Base-by-base conservation (phyloP, 1,139 yeast species). In the Pichia sp. region DNA sequence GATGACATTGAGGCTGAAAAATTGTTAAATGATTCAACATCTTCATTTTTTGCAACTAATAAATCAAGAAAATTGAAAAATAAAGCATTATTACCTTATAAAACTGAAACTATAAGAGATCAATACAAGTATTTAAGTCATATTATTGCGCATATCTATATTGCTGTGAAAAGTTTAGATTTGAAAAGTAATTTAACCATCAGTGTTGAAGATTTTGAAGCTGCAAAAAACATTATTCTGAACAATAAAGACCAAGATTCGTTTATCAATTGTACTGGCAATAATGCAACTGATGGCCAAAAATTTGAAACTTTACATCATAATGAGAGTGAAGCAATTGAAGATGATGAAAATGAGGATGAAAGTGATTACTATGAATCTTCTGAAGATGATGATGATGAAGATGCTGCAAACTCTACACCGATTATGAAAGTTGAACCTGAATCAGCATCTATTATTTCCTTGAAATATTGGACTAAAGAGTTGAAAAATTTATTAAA, bases 381-480 rank as follows among this genome's bases (percentile, higher is more conserved):
- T 4, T 72, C 69, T 30, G 74, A 66, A 19, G 50, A 49, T 20
- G 61, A 53, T 20, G 56, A 51, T 8, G 61, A 60, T 45, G 43
- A 57, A 42, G 52, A 57, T 48, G 50, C 50, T 15, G 60, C 55
- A 6, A 50, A 56, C 2, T 53, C 62, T 1, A 60, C 65, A 0
- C 65, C 65, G 1, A 59, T 58, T n/a, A 41, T 55, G 33, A 79
- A 78, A 49, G 71, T 77, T 14, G 70, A 80, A 4, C 78, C 83
- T 5, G 72, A 74, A 50, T 78, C 86, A 0, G 84, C 93, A 1
- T 79, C 91, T 0, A 80, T 84, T 5, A 78, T 84, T 9, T 75
- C 81, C 32, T 81, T 86, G 9, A 73, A 82, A 42, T 86, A 84
- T 47, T 89, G 96, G 96, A 84, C 96, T 0, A 80, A 85, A 44